Percentiles rank a stretch among this genome's conserved stretches.
These are phyloP conservation scores for Solanum aculeatissimum DNA, from an alignment of 305 asterid species.

Conservation along the genomic window DNA sequence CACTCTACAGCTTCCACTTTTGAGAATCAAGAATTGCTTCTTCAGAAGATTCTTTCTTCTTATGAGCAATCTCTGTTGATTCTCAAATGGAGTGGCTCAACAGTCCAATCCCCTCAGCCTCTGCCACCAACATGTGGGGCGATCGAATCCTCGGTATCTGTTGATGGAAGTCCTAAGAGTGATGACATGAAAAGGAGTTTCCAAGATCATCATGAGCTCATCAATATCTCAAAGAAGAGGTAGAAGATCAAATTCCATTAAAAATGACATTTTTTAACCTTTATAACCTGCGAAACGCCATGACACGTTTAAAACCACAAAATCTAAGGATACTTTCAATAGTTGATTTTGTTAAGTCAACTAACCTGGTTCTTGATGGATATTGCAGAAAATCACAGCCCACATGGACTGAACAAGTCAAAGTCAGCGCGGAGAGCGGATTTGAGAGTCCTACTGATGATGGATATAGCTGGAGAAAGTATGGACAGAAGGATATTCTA, in stretches of 20 bases:
- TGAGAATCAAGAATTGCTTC: slow-evolving; percentile 30
- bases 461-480: slow-evolving; percentile 82
- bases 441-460: slow-evolving; percentile 77
- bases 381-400: slow-evolving; percentile 57
- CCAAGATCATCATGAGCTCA: slow-evolving; percentile 20
- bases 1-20: slow-evolving; percentile 24
- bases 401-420: slow-evolving; percentile 61
- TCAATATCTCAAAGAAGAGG: slow-evolving; percentile 58
- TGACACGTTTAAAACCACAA: not conserved
- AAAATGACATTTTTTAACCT: not conserved
- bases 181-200: slow-evolving; percentile 20
- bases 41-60: slow-evolving; percentile 53
- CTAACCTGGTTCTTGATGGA: slow-evolving; percentile 1
- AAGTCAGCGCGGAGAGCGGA: slow-evolving; percentile 41
- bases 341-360: not conserved
- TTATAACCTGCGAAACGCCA: not conserved
- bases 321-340: no score
- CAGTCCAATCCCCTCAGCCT: slow-evolving; percentile 7
- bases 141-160: slow-evolving; percentile 31
- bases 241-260: slow-evolving; percentile 6
- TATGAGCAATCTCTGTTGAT: slow-evolving; percentile 54
- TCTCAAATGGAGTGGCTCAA: slow-evolving; percentile 31
- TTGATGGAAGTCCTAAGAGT: not conserved
- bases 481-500: slow-evolving; percentile 92
- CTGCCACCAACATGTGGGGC: slow-evolving; percentile 7